Percentiles rank a stretch among this genome's conserved stretches.
phyloP scores from a whole-genome alignment of 2,329 filamentous ascomycete species.

The Hortaea sp. region DNA sequence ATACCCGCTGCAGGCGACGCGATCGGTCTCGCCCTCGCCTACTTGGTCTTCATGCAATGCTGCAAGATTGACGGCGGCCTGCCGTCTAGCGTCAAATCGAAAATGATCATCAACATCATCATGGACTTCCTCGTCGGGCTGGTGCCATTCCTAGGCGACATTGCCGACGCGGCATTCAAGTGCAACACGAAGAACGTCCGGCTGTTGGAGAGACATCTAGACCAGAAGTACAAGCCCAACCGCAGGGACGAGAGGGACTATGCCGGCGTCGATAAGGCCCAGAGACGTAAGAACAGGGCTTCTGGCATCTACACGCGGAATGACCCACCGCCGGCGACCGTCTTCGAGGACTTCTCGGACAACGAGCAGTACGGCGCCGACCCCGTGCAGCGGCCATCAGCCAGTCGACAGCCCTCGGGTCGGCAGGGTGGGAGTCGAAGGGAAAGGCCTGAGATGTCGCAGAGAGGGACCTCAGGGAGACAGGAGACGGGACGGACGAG shows the following conservation, averaged over 20 bases:
- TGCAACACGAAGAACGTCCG: slow-evolving; percentile 69
- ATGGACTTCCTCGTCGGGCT: slow-evolving; percentile 66
- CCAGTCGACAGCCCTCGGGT: not conserved
- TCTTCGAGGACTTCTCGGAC: slow-evolving; percentile 36
- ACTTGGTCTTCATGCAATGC: slow-evolving; percentile 66
- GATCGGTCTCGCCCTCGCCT: slow-evolving; percentile 61
- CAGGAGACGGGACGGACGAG: slow-evolving; percentile 3
- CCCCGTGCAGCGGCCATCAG: not conserved
- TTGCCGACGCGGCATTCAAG: slow-evolving; percentile 62
- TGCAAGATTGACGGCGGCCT: slow-evolving; percentile 68
- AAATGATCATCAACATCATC: slow-evolving; percentile 73
- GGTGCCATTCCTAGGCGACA: slow-evolving; percentile 65
- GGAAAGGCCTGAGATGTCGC: not conserved
- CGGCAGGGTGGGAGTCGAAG: not conserved
- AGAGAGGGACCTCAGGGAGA: too few relatives aligned
- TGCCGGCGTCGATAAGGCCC: slow-evolving; percentile 19
- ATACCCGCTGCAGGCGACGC: slow-evolving; percentile 72
- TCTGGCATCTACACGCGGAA: slow-evolving; percentile 23
- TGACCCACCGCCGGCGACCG: slow-evolving; percentile 34
- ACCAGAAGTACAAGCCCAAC: slow-evolving; percentile 50
- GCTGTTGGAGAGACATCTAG: slow-evolving; percentile 57
- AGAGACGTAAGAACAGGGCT: slow-evolving; percentile 23
- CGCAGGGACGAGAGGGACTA: slow-evolving; percentile 17
- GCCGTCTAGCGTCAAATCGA: slow-evolving; percentile 46
- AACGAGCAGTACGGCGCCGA: slow-evolving; percentile 17